Percentiles rank a stretch among this genome's conserved stretches.
These are phyloP conservation scores for Erucastrum elatum DNA, from an alignment of 345 rosid species.

Conservation along the genomic window DNA sequence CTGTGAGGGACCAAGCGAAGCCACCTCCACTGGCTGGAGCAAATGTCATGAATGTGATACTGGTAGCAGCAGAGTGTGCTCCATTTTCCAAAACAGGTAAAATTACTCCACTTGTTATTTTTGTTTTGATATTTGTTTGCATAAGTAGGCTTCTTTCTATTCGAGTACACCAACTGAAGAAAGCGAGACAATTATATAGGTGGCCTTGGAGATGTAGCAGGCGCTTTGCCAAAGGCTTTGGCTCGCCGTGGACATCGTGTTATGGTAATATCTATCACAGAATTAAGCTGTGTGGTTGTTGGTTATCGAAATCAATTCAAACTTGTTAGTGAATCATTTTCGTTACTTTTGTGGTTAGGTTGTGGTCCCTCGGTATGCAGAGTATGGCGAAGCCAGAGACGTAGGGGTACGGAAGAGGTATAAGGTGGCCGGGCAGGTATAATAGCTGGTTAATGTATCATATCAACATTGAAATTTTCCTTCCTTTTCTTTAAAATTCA, in stretches of 20 bases:
- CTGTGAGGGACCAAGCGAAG: constrained; percentile 42
- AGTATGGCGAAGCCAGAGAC: constrained; percentile 62
- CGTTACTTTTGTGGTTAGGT: constrained; percentile 50
- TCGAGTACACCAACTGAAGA: constrained; percentile 27
- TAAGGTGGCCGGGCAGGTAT: constrained; percentile 88
- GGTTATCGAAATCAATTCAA: neutral
- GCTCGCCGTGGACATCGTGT: constrained; percentile 96
- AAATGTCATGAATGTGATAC: constrained; percentile 84
- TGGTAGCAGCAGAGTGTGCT: constrained; percentile 95
- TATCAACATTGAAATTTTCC: constrained; percentile 7
- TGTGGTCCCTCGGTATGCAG: constrained; percentile 82
- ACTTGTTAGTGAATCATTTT: neutral
- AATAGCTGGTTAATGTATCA: constrained; percentile 35
- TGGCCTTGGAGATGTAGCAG: constrained; percentile 99
- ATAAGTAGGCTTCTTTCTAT: constrained; percentile 8
- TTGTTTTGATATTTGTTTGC: constrained; percentile 9
- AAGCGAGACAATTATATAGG: constrained; percentile 45
- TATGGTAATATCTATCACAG: constrained; percentile 57
- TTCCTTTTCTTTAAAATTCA: no score
- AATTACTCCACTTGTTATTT: neutral
- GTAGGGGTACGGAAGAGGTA: constrained; percentile 68
- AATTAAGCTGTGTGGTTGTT: neutral
- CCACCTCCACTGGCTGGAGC: constrained; percentile 84
- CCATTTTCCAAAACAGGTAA: constrained; percentile 95
- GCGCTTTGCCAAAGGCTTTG: constrained; percentile 95